phyloP scores from a whole-genome alignment of 23 red algal species.

The Agarophyton chilense region DNA sequence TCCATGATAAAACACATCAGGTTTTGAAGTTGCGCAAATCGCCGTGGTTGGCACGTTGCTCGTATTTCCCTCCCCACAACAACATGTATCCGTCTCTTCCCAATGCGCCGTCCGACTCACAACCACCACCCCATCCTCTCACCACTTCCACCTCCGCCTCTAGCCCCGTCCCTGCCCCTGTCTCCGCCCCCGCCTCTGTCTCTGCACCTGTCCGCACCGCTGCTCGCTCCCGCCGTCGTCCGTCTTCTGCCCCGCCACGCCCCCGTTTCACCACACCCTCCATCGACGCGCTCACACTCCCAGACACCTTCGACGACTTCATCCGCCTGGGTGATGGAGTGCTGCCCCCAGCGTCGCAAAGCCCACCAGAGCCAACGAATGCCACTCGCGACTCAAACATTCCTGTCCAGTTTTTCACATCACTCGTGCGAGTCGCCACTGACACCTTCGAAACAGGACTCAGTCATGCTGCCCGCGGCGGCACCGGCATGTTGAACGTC shows the following conservation, averaged over 20 bases:
- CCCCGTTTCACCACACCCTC: constrained; percentile 25
- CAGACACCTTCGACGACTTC: constrained; percentile 33
- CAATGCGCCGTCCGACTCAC: not conserved
- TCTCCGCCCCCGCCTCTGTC: not conserved
- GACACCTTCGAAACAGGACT: constrained; percentile 6
- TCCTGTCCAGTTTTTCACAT: not conserved
- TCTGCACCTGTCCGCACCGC: not conserved
- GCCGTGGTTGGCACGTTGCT: not conserved
- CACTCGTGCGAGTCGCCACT: not conserved
- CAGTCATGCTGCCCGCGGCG: not conserved
- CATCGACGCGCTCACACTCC: constrained; percentile 9
- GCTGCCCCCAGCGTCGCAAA: not conserved
- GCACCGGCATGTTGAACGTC: constrained; percentile 9
- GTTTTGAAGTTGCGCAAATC: not conserved
- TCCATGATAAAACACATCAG: too few relatives aligned
- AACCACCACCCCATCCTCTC: not conserved
- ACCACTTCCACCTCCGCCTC: too few relatives aligned
- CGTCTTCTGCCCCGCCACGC: not conserved
- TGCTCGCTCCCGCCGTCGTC: not conserved
- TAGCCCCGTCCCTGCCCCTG: too few relatives aligned
- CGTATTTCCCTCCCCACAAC: not conserved
- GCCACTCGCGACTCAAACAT: not conserved
- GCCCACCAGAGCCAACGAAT: not conserved
- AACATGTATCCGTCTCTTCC: not conserved
- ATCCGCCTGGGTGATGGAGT: constrained; percentile 20